phyloP scores from a whole-genome alignment of 495 filamentous ascomycete species.

The Podospora fimiseda region DNA sequence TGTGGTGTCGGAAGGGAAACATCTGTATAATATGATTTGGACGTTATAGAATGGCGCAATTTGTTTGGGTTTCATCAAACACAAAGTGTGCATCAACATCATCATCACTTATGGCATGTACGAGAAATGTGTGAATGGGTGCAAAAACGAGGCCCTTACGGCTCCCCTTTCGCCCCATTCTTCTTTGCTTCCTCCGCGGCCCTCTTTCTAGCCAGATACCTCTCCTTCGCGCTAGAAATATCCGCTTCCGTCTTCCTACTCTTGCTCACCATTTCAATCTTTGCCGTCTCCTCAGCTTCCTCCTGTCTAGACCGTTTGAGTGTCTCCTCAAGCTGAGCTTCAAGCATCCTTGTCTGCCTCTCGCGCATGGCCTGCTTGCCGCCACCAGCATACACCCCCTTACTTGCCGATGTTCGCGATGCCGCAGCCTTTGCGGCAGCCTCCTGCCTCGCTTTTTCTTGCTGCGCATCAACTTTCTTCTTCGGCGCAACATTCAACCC shows the following conservation, averaged over 20 bases:
- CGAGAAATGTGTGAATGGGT: not conserved
- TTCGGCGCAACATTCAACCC: conserved; percentile 77
- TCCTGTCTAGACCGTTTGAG: conserved; percentile 67
- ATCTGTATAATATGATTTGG: not conserved
- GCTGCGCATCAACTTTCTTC: conserved; percentile 33
- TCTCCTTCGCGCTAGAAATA: conserved; percentile 77
- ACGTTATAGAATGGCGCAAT: no score
- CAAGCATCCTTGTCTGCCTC: conserved; percentile 81
- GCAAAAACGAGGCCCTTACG: not conserved
- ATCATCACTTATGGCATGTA: not conserved
- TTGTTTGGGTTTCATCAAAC: no score
- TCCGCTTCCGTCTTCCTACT: conserved; percentile 66
- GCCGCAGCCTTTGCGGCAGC: conserved; percentile 26
- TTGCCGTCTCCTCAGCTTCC: conserved; percentile 62
- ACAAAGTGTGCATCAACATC: no score
- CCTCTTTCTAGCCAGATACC: conserved; percentile 78
- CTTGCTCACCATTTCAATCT: conserved; percentile 68
- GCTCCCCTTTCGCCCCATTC: conserved; percentile 29
- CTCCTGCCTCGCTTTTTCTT: conserved; percentile 29
- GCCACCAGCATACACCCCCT: conserved; percentile 43
- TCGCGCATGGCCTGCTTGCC: conserved; percentile 62
- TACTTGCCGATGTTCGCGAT: no score
- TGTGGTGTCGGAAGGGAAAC: not conserved
- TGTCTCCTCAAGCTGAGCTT: conserved; percentile 68
- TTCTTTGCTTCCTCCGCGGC: conserved; percentile 67